A percentile compares a stretch with the other conserved stretches of the same genome.
These are phyloP conservation scores for Ceratocystis lukuohia DNA, from an alignment of 2,329 filamentous ascomycete species.

Conservation along the genomic window DNA sequence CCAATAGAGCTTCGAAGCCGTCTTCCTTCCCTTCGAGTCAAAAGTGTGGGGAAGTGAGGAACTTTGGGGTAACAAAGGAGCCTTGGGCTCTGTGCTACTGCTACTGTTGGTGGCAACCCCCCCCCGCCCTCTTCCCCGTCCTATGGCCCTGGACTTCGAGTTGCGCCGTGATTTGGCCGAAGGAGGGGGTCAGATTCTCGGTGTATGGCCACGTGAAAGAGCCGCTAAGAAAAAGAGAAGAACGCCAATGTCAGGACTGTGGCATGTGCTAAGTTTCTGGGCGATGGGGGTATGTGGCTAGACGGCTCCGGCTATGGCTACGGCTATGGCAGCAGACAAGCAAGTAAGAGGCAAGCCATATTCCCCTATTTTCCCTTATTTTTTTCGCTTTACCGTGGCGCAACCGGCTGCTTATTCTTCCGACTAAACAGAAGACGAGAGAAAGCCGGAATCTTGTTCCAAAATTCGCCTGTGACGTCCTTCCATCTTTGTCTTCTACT, in stretches of 20 bases:
- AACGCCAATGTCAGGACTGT: not conserved
- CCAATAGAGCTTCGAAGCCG: not conserved
- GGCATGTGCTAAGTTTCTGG: not conserved
- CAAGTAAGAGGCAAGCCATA: not conserved
- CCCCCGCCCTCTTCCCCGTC: not conserved
- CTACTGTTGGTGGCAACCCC: not conserved
- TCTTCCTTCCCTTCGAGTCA: conserved; percentile 2
- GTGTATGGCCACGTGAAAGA: not conserved
- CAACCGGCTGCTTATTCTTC: not conserved
- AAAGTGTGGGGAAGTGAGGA: conserved; percentile 1
- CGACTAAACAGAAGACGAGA: not conserved
- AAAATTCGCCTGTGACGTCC: not conserved
- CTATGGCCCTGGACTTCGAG: not conserved
- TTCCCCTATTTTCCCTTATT: not conserved
- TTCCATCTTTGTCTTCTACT: not conserved
- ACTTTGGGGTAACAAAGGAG: conserved; percentile 4
- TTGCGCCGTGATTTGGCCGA: conserved; percentile 8
- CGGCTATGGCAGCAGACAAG: not conserved
- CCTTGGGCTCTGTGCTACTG: conserved; percentile 1
- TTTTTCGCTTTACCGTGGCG: not conserved
- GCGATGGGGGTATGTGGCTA: not conserved
- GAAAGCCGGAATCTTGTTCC: not conserved
- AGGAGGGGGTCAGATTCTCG: conserved; percentile 8
- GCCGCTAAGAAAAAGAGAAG: not conserved
- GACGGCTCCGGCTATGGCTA: not conserved